These are phyloP conservation scores for Diplotaxis tenuifolia DNA, from an alignment of 345 rosid genomes.

Conservation along the genomic window DNA sequence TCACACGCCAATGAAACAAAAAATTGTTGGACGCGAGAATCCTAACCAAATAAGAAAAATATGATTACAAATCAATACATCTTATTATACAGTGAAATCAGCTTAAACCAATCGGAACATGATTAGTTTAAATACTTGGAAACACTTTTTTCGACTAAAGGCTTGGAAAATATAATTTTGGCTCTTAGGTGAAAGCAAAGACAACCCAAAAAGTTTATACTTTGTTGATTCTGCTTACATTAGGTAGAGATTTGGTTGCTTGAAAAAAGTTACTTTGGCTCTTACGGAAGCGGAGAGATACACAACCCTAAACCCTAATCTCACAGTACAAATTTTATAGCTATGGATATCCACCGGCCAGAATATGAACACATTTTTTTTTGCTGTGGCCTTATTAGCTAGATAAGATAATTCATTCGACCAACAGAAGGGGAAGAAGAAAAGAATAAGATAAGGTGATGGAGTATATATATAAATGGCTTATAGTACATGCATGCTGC, in stretches of 20 bases:
- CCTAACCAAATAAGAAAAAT: background rate
- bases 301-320: background rate
- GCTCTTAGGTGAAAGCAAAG: background rate
- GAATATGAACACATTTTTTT: background rate
- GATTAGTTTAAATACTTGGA: background rate
- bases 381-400: background rate
- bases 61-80: background rate
- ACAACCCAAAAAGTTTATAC: background rate
- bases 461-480: background rate
- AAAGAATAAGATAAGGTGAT: conserved; percentile 22
- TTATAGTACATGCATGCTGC: background rate
- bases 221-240: background rate
- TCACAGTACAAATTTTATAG: background rate
- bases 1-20: conserved; percentile 16
- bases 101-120: background rate
- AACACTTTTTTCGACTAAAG: background rate
- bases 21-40: conserved; percentile 29
- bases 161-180: too few species aligned
- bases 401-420: conserved; percentile 24
- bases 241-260: background rate
- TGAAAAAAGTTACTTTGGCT: background rate
- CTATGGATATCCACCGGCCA: background rate
- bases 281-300: background rate
- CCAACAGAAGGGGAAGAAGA: conserved; percentile 19
- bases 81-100: background rate